These are phyloP conservation scores for Fusarium coicis DNA, from an alignment of 2,329 filamentous ascomycete genomes.

Conservation along the genomic window DNA sequence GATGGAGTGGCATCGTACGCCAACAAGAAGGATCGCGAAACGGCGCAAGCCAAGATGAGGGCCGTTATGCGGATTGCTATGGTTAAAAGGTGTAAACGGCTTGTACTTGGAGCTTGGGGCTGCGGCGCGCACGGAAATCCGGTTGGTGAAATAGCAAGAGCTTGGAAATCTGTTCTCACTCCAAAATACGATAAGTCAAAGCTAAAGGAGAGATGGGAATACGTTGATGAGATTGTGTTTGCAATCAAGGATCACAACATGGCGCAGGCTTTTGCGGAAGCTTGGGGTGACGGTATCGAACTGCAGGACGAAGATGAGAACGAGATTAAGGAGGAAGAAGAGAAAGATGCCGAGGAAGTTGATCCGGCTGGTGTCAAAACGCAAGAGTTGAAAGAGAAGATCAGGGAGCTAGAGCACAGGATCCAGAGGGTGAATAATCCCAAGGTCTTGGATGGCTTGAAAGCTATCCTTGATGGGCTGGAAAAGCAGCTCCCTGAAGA, in stretches of 20 bases:
- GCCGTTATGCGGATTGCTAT: conserved; percentile 64
- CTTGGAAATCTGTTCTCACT: conserved; percentile 57
- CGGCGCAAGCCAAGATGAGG: conserved; percentile 65
- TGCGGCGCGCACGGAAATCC: conserved; percentile 74
- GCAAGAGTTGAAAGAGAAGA: conserved; percentile 23
- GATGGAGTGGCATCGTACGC: conserved; percentile 51
- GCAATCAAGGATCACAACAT: conserved; percentile 65
- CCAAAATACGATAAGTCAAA: conserved; percentile 34
- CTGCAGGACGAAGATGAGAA: neutral
- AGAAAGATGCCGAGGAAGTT: neutral
- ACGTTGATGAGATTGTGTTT: conserved; percentile 62
- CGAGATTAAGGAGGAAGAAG: neutral
- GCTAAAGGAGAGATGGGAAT: conserved; percentile 34
- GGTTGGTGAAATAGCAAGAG: conserved; percentile 64
- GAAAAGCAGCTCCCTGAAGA: conserved; percentile 16
- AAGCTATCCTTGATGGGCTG: conserved; percentile 14
- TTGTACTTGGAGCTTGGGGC: conserved; percentile 73
- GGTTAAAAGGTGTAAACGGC: conserved; percentile 55
- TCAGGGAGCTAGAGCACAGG: conserved; percentile 31
- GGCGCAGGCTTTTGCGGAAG: conserved; percentile 61
- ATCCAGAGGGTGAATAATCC: conserved; percentile 20
- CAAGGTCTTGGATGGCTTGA: conserved; percentile 18
- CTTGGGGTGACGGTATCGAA: conserved; percentile 54
- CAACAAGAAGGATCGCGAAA: conserved; percentile 60
- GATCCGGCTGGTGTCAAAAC: conserved; percentile 4